These are phyloP conservation scores for Crithidia expoeki DNA, from an alignment of 208 protist genomes.

Conservation along the genomic window DNA sequence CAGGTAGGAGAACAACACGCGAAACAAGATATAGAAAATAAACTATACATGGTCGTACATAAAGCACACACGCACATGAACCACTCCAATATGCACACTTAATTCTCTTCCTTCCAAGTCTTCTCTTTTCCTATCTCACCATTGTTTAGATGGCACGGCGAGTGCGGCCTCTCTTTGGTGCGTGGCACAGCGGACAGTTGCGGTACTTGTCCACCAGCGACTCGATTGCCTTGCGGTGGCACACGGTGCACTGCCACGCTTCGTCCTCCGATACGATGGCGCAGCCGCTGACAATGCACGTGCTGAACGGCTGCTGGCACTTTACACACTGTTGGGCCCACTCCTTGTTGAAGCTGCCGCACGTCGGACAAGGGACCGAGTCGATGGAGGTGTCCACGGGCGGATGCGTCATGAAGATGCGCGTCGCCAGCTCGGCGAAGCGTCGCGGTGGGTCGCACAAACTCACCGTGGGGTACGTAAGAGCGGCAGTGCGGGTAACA, in stretches of 20 bases:
- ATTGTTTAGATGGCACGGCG: conserved; percentile 33
- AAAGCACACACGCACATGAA: too few species aligned
- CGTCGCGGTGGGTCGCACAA: conserved; percentile 64
- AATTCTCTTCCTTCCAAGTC: not conserved
- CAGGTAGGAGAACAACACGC: not conserved
- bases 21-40: conserved; percentile 28
- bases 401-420: conserved; percentile 92
- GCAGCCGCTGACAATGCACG: conserved; percentile 89
- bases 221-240: conserved; percentile 86
- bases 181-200: conserved; percentile 94
- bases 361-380: conserved; percentile 79
- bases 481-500: conserved; percentile 24
- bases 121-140: not conserved
- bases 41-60: not conserved
- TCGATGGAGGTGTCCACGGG: conserved; percentile 83
- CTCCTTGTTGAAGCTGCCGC: conserved; percentile 89
- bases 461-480: conserved; percentile 82
- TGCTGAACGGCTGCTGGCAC: conserved; percentile 84
- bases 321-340: conserved; percentile 83
- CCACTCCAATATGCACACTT: not conserved
- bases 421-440: conserved; percentile 91
- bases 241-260: conserved; percentile 82
- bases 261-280: conserved; percentile 70
- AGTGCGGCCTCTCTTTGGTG: conserved; percentile 58
- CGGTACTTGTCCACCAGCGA: conserved; percentile 65